Conservation (phyloP, 2,329 filamentous ascomycete species). For the Aspergillus aculeatus region DNA sequence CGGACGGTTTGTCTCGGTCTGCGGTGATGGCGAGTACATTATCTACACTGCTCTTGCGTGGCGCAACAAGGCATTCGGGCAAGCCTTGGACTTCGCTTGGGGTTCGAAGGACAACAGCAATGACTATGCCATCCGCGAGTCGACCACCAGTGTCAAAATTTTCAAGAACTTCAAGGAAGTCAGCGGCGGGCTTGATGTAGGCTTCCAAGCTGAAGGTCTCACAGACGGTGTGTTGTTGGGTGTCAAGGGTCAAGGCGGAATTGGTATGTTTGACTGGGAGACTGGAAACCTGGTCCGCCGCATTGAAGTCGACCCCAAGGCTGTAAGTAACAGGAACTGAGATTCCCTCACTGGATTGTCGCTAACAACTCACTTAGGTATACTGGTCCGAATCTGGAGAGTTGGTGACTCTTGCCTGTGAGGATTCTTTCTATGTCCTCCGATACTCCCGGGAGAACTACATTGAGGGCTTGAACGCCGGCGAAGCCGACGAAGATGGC, state of each 20-base stretch:
- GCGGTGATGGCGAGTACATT: conserved; percentile 97
- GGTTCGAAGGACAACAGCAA: conserved; percentile 96
- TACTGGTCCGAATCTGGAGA: conserved; percentile 99
- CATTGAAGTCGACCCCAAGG: conserved; percentile 75
- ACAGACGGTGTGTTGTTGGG: conserved; percentile 86
- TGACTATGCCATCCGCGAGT: conserved; percentile 96
- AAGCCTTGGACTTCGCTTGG: conserved; percentile 95
- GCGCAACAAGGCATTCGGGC: conserved; percentile 96
- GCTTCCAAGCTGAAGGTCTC: conserved; percentile 90
- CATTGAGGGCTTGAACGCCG: conserved; percentile 75
- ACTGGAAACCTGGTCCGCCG: conserved; percentile 83
- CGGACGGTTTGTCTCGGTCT: conserved; percentile 82
- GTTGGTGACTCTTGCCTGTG: conserved; percentile 86
- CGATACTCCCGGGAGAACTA: conserved; percentile 90
- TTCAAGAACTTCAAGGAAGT: conserved; percentile 98
- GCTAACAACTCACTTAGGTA: conserved; percentile 54
- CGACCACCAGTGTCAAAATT: conserved; percentile 88
- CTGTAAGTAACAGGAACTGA: conserved; percentile 41
- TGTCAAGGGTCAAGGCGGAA: conserved; percentile 90
- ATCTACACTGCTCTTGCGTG: conserved; percentile 96
- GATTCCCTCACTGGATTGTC: neutral
- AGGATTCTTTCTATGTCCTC: conserved; percentile 92
- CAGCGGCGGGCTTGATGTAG: conserved; percentile 81
- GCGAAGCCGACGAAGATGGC: conserved; percentile 82
- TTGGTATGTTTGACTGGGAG: conserved; percentile 96